Evolutionary conservation across 1,284 basidiomycete species (phyloP), one percentile per base, ranked within the genome.

Genomic region (Moesziomyces sp.): DNA sequence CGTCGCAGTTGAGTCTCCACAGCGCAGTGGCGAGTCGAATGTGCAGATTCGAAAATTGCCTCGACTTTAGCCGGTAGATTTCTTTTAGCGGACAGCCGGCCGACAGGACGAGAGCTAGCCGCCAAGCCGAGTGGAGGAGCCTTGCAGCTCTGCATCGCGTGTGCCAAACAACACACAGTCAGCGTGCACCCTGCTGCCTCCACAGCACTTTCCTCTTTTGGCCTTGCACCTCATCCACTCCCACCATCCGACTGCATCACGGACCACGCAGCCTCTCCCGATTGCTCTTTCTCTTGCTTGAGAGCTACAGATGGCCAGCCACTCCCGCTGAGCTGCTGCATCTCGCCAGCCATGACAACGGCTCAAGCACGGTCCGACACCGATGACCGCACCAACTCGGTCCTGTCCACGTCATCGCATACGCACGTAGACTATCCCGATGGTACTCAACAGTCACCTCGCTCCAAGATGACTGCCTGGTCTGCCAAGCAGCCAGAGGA

Each of bases 341-440:
- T 13, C 13, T 10, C 10, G 43, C 40, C 26, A 51, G 38, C 11
- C 47, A 60, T 60, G 64, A 19, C 30, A 5, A 14, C 46, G 5
- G 46, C 14, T 1, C 58, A 47, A 23, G n/a, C 65, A 4, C 48
- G 16, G 5, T 56, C 56, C 8, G 59, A 62, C 28, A 18, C 30
- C 18, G 60, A 59, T 21, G 57, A 69, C 14, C 66, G 56, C 26
- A 63, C 66, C 33, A 52, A 42, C 2, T 58, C 60, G 2, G 66
- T 30, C 19, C 11, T 63, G 18, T 69, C 66, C 19, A 69, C 57
- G 21, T 69, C 66, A 2, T 69, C 66, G 7, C 66, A 69, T 7
- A 69, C 66, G 1, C 66, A 69, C 23, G 60, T 69, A 42, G 66
- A 69, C 26, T 46, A 11, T n/a, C 45, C 35, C 46, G 49, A 63